Base-by-base conservation (phyloP, 164 flowering plant genomes). In the Cinnamomum chago region DNA sequence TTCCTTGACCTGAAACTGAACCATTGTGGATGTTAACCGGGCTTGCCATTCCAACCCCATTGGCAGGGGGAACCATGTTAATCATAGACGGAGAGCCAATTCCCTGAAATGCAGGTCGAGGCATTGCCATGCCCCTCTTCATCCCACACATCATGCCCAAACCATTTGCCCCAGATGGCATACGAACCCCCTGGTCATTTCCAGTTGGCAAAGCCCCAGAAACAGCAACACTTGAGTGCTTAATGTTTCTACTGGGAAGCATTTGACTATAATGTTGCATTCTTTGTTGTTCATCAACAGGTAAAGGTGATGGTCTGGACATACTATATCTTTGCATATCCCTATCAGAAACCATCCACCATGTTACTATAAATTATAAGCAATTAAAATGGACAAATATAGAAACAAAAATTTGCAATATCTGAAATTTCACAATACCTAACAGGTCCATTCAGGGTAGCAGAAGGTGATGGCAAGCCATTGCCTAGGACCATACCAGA, bases 61-160 rank as follows among this genome's bases (percentile, higher is more conserved):
- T 55, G 20, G 60, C 17, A 14, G 98, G 79, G 70, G 81, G 71
- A 50, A 76, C 83, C 81, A 78, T 75, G 70, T 82, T 86, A 72
- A 87, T 71, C 87, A 89, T 84, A 18, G 92, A 55, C 62, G 94
- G 84, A 58, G 98, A 83, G 35, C 84, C 77, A 73, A 88, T 80
- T 77, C 91, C 97, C 79, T 84, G 99, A 80, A 84, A 86, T 15
- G 95, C 97, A 50, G 94, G 91, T 73, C 95, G 86, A 24, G 96
- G 80, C 80, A 90, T 80, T 18, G 91, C 84, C 88, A 89, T 82
- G 78, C 82, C 83, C 86, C 97, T 86, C 74, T 84, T 90, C 79
- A 84, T 72, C 40, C 93, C 93, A 77, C 83, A 27, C 80, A 85
- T 79, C 84, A 87, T 73, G 62, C 97, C 89, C 83, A 86, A 74